Evolutionary conservation across 73 alveolate genomes (phyloP).

Genomic region (Halteria grandinella): DNA sequence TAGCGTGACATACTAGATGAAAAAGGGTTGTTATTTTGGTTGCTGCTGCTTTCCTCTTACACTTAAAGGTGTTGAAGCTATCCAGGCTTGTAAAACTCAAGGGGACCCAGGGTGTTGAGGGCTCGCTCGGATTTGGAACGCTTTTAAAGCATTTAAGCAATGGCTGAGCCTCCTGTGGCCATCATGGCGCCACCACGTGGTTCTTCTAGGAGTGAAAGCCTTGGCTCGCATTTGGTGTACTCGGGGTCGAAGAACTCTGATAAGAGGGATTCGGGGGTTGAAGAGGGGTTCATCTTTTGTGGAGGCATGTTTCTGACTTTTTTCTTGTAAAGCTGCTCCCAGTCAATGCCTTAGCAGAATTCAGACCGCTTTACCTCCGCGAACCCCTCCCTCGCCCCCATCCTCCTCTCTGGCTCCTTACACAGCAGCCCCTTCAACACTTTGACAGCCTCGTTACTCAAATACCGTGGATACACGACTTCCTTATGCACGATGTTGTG

Average conservation of each 20-base stretch:
- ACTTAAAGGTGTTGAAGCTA: background rate
- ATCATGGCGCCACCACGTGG: background rate
- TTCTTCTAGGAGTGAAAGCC: background rate
- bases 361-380: conserved; percentile 54
- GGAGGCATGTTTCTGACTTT: conserved; percentile 47
- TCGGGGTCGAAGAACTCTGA: conserved; percentile 61
- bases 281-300: background rate
- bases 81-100: background rate
- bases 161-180: background rate
- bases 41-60: background rate
- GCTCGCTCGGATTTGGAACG: background rate
- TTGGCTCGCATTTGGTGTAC: conserved; percentile 3
- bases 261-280: conserved; percentile 11
- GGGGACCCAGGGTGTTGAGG: background rate
- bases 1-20: background rate
- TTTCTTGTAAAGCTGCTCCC: conserved; percentile 61
- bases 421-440: conserved; percentile 31
- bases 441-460: conserved; percentile 24
- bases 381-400: conserved; percentile 37
- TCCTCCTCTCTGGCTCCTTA: conserved; percentile 54
- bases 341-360: conserved; percentile 66
- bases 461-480: conserved; percentile 53
- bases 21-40: too few species aligned
- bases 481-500: conserved; percentile 64
- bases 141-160: background rate